Conservation (phyloP, 805 yeast species). For the Phaffomyces thermotolerans region DNA sequence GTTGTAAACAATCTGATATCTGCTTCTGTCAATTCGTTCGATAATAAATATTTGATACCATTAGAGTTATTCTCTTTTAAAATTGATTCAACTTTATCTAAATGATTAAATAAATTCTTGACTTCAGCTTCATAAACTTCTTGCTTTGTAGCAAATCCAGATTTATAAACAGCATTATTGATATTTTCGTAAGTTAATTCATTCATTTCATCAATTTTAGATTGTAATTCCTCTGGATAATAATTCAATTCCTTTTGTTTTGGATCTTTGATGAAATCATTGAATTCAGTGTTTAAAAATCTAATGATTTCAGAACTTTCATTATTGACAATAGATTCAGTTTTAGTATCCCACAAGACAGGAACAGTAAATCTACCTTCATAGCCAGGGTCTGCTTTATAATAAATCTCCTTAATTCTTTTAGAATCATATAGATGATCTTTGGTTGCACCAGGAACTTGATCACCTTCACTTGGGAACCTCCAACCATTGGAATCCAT, state of each 20-base stretch:
- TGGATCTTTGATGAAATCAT: conserved; percentile 42
- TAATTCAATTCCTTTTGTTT: conserved; percentile 45
- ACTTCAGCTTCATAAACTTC: conserved; percentile 74
- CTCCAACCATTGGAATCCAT: conserved; percentile 90
- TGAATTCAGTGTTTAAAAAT: conserved; percentile 71
- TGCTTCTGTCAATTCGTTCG: conserved; percentile 75
- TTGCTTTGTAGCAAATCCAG: conserved; percentile 84
- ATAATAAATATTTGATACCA: conserved; percentile 41
- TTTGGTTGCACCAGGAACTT: conserved; percentile 36
- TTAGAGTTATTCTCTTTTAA: conserved; percentile 34
- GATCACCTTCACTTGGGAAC: conserved; percentile 45
- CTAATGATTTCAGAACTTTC: conserved; percentile 88
- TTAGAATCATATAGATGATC: conserved; percentile 55
- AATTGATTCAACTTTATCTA: conserved; percentile 64
- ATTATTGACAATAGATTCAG: conserved; percentile 78
- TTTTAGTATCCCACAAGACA: conserved; percentile 83
- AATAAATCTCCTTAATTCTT: conserved; percentile 65
- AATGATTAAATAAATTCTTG: conserved; percentile 49
- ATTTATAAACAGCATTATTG: conserved; percentile 89
- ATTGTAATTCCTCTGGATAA: conserved; percentile 49
- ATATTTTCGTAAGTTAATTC: conserved; percentile 77
- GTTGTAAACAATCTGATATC: conserved; percentile 86
- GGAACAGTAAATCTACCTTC: conserved; percentile 88
- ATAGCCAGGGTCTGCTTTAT: conserved; percentile 67
- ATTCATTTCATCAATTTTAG: conserved; percentile 68